phyloP scores from a whole-genome alignment of 441 rosid genomes.

The Syzygium syzygioides region DNA sequence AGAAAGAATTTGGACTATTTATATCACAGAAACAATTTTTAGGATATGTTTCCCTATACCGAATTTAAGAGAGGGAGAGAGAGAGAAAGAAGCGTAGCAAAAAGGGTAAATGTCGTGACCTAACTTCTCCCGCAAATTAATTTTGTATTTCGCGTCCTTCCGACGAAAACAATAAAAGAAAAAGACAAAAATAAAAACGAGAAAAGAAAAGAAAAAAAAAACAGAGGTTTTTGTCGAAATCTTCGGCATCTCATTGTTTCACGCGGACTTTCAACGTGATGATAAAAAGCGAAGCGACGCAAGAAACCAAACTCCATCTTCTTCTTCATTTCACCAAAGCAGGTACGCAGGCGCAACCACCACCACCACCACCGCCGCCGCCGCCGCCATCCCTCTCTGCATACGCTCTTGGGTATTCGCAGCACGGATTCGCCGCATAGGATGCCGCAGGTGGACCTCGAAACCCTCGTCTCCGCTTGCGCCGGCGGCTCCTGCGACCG shows the following conservation, averaged over 20 bases:
- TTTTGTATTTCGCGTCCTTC: background rate
- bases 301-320: background rate
- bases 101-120: background rate
- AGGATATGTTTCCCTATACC: background rate
- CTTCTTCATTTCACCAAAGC: background rate
- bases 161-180: background rate
- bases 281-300: background rate
- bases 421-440: background rate
- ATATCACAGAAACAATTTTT: background rate
- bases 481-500: constrained; percentile 57
- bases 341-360: background rate
- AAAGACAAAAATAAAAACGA: background rate
- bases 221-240: background rate
- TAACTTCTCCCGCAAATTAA: background rate
- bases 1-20: background rate
- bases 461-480: constrained; percentile 68
- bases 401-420: background rate
- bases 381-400: background rate
- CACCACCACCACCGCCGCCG: background rate
- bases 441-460: constrained; percentile 85
- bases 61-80: background rate
- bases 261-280: background rate
- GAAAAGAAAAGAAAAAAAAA: accelerated
- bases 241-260: background rate
- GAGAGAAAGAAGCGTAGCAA: background rate